A percentile compares a stretch with the other conserved stretches of the same genome.
phyloP scores from a whole-genome alignment of 768 basidiomycete species.

The Neoboletus brunneissimus region DNA sequence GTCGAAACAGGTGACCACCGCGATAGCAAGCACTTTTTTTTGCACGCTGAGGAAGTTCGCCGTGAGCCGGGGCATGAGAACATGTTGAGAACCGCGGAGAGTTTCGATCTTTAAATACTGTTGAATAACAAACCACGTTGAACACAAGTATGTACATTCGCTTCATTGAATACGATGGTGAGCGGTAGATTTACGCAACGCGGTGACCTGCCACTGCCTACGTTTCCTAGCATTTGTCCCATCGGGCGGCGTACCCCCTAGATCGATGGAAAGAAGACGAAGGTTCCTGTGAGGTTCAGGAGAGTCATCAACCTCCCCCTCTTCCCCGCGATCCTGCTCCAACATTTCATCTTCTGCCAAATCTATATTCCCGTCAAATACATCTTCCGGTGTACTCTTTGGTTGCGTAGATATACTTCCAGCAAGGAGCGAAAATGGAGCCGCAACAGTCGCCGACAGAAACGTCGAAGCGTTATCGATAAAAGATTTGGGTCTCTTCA shows the following conservation, averaged over 20 bases:
- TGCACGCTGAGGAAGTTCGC: background rate
- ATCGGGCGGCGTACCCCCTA: constrained; percentile 35
- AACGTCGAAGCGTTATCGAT: constrained; percentile 71
- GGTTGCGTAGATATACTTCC: constrained; percentile 31
- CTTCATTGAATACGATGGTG: constrained; percentile 23
- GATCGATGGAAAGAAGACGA: constrained; percentile 49
- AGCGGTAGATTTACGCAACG: constrained; percentile 36
- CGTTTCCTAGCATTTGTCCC: constrained; percentile 39
- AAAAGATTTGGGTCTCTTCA: constrained; percentile 64
- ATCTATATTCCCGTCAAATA: constrained; percentile 67
- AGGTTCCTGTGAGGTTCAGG: constrained; percentile 53
- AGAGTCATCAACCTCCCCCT: constrained; percentile 76
- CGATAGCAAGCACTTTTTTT: background rate
- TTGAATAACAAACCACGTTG: background rate
- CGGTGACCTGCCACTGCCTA: constrained; percentile 47
- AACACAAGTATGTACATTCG: background rate
- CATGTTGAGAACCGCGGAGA: background rate
- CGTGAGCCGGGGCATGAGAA: background rate
- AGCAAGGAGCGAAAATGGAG: constrained; percentile 55
- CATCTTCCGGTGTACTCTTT: constrained; percentile 61
- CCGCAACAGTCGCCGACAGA: constrained; percentile 56
- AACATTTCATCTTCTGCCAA: constrained; percentile 73
- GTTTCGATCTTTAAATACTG: background rate
- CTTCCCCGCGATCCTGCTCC: constrained; percentile 76
- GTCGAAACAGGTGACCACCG: background rate